phyloP scores from a whole-genome alignment of 768 basidiomycete genomes.

The Ephemerocybe angulata region DNA sequence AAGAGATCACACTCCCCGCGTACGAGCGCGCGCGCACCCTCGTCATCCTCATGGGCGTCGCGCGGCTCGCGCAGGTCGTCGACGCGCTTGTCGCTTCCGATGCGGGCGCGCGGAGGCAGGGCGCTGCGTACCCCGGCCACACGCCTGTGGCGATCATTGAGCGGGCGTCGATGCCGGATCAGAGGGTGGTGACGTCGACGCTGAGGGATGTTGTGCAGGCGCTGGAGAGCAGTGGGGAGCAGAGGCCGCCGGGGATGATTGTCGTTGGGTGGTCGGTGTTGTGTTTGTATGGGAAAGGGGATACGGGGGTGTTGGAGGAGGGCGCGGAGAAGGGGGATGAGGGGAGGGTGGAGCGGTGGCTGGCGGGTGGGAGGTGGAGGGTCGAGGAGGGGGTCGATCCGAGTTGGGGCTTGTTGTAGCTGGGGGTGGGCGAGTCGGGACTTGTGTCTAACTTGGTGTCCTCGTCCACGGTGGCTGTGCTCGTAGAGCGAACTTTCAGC shows the following conservation, averaged over 20 bases:
- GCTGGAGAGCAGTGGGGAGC: slow-evolving; percentile 72
- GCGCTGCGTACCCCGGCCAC: slow-evolving; percentile 62
- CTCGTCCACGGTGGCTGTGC: no score
- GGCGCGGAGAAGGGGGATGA: slow-evolving; percentile 38
- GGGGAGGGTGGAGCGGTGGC: slow-evolving; percentile 54
- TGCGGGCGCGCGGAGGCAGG: slow-evolving; percentile 26
- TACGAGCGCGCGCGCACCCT: slow-evolving; percentile 82
- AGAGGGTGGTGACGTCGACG: slow-evolving; percentile 78
- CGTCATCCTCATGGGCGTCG: slow-evolving; percentile 93
- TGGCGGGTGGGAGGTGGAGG: slow-evolving; percentile 58
- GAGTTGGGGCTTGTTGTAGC: slow-evolving; percentile 34
- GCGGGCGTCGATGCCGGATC: slow-evolving; percentile 91
- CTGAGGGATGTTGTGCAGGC: slow-evolving; percentile 66
- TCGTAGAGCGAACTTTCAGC: no score
- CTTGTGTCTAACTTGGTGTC: no score
- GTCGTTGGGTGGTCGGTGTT: slow-evolving; percentile 90
- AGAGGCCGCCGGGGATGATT: slow-evolving; percentile 95
- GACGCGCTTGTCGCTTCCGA: slow-evolving; percentile 43
- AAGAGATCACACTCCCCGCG: slow-evolving; percentile 77
- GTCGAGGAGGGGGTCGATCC: slow-evolving; percentile 59
- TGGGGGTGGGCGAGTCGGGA: no score
- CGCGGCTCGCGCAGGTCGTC: slow-evolving; percentile 72
- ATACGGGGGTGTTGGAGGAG: slow-evolving; percentile 68
- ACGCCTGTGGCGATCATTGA: slow-evolving; percentile 92
- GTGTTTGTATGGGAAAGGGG: slow-evolving; percentile 69